Evolutionary conservation across 805 yeast species (phyloP), one percentile per base, ranked within the genome.

Genomic region (Yamadazyma sp.): DNA sequence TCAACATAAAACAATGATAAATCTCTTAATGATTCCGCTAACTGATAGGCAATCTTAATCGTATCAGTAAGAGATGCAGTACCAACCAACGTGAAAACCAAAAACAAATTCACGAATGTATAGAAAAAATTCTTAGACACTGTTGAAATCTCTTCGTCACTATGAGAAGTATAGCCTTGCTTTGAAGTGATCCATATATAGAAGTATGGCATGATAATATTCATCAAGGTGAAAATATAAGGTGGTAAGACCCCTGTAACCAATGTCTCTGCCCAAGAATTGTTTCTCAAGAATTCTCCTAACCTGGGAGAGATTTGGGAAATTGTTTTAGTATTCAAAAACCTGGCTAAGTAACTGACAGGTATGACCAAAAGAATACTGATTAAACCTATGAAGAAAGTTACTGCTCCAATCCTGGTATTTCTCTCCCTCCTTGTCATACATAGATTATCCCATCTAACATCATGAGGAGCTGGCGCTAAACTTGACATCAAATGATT

Each of bases 401-500:
- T 82, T 18, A 86, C 81, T 6, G 72, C 41, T 45, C 82, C 80
- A 8, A 76, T 70, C 43, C 88, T 77, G 12, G 78, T 45, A 30
- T 83, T 61, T 39, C 96, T 67, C 48, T 86, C 89, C 36, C 67
- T 70, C 36, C 95, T 70, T 0, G 94, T 79, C 51, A 89, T 64
- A 48, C 94, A 89, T 23, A 87, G 76, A 52, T 89, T 87, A 38
- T 80, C 84, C 98, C 98, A 91, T 26, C 86, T 80, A 16, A 91
- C 83, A 55, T 91, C 98, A 50, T 84, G 91, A 4, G 98, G 98
- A 1, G 98, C 95, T 0, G 98, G 98, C 0, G 98, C 98, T 38
- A 88, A 63, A 26, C 75, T 69, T 3, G 96, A 84, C 23, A 89
- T 85, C 35, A 93, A 65, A 39, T 80, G 85, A 53, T 85, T 82